These are phyloP conservation scores for Platanthera zijinensis DNA, from an alignment of 106 monocot genomes.

Conservation along the genomic window DNA sequence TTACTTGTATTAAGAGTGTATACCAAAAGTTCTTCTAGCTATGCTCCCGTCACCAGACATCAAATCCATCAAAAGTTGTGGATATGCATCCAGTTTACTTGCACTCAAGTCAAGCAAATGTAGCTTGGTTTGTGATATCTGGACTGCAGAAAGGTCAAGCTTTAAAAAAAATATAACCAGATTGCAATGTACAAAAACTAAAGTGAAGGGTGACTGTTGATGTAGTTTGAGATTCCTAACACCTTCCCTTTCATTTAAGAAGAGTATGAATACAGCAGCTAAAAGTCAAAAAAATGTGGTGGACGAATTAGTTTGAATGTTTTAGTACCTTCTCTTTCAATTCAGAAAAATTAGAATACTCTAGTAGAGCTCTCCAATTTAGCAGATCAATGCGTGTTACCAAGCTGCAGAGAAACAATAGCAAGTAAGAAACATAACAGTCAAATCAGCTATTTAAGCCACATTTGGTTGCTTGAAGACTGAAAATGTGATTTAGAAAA, in stretches of 20 bases:
- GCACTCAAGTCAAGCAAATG: constrained; percentile 56
- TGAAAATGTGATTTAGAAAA: too few relatives aligned
- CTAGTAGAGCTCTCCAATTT: constrained; percentile 74
- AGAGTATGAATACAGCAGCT: too few relatives aligned
- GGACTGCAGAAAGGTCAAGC: constrained; percentile 84
- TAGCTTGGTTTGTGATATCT: constrained; percentile 67
- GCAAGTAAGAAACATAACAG: background rate
- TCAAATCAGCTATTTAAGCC: background rate
- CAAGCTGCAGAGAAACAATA: constrained; percentile 33
- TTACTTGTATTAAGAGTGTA: background rate
- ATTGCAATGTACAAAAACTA: background rate
- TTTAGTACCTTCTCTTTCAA: constrained; percentile 54
- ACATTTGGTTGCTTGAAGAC: too few relatives aligned
- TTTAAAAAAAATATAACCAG: constrained; percentile 16
- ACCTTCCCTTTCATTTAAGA: background rate
- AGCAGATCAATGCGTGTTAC: constrained; percentile 76
- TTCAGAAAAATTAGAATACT: constrained; percentile 40
- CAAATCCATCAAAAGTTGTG: constrained; percentile 53
- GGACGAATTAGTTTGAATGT: background rate
- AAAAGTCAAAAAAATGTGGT: background rate
- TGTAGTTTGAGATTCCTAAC: background rate
- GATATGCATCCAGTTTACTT: constrained; percentile 25
- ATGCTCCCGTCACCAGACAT: constrained; percentile 69
- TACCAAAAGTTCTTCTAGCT: constrained; percentile 76
- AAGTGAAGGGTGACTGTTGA: background rate